Evolutionary conservation across 306 rosid species (phyloP).

Genomic region (Mucuna pruriens): DNA sequence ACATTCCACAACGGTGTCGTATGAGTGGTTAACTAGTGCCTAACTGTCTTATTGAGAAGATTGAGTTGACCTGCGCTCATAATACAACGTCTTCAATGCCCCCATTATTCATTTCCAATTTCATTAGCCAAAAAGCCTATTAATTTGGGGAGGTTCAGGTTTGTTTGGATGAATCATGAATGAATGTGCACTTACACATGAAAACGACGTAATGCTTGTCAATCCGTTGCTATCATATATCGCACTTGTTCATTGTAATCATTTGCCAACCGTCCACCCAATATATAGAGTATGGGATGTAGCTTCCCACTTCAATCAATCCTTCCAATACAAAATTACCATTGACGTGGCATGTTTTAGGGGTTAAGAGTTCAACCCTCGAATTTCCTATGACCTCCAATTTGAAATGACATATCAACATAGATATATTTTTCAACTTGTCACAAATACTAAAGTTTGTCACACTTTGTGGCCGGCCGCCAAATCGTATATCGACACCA

Average conservation of each 20-base stretch:
- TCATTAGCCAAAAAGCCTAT: constrained; percentile 31
- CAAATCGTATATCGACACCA: not conserved
- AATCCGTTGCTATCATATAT: constrained; percentile 33
- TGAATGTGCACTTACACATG: constrained; percentile 35
- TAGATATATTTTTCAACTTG: not conserved
- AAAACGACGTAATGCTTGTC: constrained; percentile 47
- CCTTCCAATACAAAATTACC: constrained; percentile 5
- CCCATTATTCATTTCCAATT: not conserved
- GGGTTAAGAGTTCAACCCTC: not conserved
- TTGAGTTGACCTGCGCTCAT: constrained; percentile 46
- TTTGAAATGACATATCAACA: constrained; percentile 6
- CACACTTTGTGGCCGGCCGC: not conserved
- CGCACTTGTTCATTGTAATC: constrained; percentile 28
- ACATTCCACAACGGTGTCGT: constrained; percentile 52
- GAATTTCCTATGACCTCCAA: not conserved
- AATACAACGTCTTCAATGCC: constrained; percentile 3
- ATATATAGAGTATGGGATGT: not conserved
- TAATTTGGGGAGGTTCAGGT: constrained; percentile 32
- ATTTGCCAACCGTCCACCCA: constrained; percentile 47
- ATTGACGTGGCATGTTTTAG: constrained; percentile 11
- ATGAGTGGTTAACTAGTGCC: constrained; percentile 48
- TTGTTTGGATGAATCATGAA: constrained; percentile 16
- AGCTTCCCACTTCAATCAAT: constrained; percentile 28
- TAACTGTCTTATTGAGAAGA: constrained; percentile 44
- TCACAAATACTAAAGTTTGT: not conserved